Evolutionary conservation across 2,329 filamentous ascomycete genomes (phyloP).

Genomic region (Alternaria gansuensis): DNA sequence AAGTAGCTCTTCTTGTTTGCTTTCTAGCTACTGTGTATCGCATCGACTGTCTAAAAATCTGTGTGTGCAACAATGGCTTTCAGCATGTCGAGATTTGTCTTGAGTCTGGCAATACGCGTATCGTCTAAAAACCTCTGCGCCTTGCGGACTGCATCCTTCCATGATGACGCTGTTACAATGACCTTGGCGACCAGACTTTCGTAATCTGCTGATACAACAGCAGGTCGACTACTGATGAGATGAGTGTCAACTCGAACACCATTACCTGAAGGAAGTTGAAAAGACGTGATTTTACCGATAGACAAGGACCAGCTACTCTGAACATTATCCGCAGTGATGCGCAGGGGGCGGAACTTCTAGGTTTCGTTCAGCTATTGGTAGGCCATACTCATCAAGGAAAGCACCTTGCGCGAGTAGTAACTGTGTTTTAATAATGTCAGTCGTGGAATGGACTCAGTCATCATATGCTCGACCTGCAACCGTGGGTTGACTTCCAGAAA

Average conservation of each 20-base stretch:
- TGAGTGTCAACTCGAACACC: slow-evolving; percentile 67
- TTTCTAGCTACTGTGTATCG: slow-evolving; percentile 68
- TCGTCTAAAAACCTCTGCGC: slow-evolving; percentile 65
- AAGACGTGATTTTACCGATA: slow-evolving; percentile 66
- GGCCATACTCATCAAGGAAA: slow-evolving; percentile 50
- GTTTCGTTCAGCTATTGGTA: slow-evolving; percentile 37
- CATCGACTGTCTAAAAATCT: slow-evolving; percentile 60
- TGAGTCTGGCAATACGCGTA: slow-evolving; percentile 64
- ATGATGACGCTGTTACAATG: slow-evolving; percentile 64
- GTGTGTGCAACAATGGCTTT: slow-evolving; percentile 62
- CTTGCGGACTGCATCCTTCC: slow-evolving; percentile 63
- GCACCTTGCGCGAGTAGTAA: slow-evolving; percentile 64
- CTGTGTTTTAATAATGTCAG: slow-evolving; percentile 66
- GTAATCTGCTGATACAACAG: slow-evolving; percentile 64
- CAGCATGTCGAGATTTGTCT: slow-evolving; percentile 66
- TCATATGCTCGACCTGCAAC: slow-evolving; percentile 69
- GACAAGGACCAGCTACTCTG: slow-evolving; percentile 64
- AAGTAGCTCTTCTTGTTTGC: slow-evolving; percentile 56
- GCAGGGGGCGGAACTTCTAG: slow-evolving; percentile 51
- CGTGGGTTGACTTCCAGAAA: slow-evolving; percentile 70
- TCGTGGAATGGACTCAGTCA: slow-evolving; percentile 65
- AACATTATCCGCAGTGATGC: slow-evolving; percentile 66
- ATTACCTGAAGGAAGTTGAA: slow-evolving; percentile 65
- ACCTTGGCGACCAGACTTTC: slow-evolving; percentile 69
- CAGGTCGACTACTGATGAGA: slow-evolving; percentile 55